These are phyloP conservation scores for Vachellia pachyceras DNA, from an alignment of 306 rosid species.

Conservation along the genomic window DNA sequence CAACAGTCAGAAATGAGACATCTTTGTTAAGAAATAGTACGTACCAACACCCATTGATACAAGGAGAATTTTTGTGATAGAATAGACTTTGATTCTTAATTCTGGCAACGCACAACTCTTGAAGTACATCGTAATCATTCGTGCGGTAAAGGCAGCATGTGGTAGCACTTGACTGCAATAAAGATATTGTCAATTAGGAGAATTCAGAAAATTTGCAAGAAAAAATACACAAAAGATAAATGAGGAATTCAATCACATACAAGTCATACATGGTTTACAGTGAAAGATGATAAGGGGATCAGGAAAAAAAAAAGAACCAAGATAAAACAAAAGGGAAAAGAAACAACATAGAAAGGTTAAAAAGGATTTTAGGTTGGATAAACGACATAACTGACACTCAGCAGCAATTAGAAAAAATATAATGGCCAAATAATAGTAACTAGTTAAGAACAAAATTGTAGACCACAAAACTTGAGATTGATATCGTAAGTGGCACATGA, in stretches of 20 bases:
- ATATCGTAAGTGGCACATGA: neutral
- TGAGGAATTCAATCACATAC: neutral
- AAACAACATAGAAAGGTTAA: neutral
- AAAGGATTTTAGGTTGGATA: neutral
- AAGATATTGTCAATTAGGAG: slow-evolving; percentile 41
- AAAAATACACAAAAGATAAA: slow-evolving; percentile 25
- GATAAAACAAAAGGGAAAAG: neutral
- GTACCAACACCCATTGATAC: slow-evolving; percentile 87
- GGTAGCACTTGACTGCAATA: slow-evolving; percentile 82
- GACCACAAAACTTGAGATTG: neutral
- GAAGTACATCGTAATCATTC: slow-evolving; percentile 69
- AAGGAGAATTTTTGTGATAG: slow-evolving; percentile 66
- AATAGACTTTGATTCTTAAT: slow-evolving; percentile 76
- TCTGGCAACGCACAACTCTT: slow-evolving; percentile 71
- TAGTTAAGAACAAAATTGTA: neutral
- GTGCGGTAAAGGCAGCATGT: slow-evolving; percentile 64
- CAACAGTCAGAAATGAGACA: slow-evolving; percentile 30
- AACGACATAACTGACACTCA: neutral
- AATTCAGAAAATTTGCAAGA: slow-evolving; percentile 33
- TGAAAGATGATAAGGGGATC: neutral
- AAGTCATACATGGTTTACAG: neutral
- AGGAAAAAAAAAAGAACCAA: neutral
- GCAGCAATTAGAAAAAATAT: slow-evolving; percentile 3
- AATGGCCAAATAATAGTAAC: neutral
- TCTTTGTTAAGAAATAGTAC: slow-evolving; percentile 39